These are phyloP conservation scores for Xylaria bambusicola DNA, from an alignment of 495 filamentous ascomycete species.

Conservation along the genomic window DNA sequence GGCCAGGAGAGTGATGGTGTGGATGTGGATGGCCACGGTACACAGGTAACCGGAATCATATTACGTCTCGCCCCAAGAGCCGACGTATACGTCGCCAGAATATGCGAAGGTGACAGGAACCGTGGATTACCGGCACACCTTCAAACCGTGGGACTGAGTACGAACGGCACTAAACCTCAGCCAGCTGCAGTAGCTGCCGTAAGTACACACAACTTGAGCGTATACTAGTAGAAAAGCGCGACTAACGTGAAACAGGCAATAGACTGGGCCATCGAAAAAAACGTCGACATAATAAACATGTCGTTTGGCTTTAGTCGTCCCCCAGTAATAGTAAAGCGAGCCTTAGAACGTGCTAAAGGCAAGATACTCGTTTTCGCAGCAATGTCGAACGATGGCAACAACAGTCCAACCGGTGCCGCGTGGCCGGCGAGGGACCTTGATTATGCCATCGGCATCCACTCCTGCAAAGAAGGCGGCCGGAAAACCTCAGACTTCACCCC, in stretches of 20 bases:
- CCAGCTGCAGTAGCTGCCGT: background rate
- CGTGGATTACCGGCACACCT: background rate
- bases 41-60: background rate
- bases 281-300: background rate
- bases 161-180: background rate
- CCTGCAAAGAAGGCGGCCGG: background rate
- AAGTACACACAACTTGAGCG: background rate
- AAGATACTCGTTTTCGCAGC: constrained; percentile 4
- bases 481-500: background rate
- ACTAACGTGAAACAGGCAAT: background rate
- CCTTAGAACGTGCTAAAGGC: background rate
- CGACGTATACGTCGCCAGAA: background rate
- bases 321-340: background rate
- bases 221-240: background rate
- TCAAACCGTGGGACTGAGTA: background rate
- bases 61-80: background rate
- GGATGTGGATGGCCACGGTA: constrained; percentile 1
- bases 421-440: background rate
- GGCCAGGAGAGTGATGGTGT: background rate
- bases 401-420: background rate
- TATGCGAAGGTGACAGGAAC: background rate
- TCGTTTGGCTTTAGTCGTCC: background rate
- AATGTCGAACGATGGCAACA: background rate
- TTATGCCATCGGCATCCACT: background rate
- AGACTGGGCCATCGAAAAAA: background rate